Conservation (phyloP, 495 filamentous ascomycete species). For the Penicillium cosmopolitanum region DNA sequence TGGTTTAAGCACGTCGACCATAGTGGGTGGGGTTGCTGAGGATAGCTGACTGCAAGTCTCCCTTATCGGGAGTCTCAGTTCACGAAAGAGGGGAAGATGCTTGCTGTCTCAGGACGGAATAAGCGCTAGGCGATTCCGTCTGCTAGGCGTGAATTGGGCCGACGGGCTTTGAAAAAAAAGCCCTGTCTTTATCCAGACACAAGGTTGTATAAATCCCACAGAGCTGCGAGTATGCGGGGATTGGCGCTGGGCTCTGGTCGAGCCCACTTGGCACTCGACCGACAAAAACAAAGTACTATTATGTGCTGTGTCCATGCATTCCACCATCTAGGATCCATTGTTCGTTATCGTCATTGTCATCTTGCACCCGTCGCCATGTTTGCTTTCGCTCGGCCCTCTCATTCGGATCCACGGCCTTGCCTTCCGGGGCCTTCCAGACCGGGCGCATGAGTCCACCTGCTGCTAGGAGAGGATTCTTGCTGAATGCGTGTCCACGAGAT, state of each 20-base stretch:
- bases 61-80: neutral
- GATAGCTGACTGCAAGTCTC: neutral
- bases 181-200: neutral
- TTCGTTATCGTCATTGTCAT: constrained; percentile 89
- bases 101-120: neutral
- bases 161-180: neutral
- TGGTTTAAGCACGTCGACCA: neutral
- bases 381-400: constrained; percentile 49
- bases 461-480: constrained; percentile 77
- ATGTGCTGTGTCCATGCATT: constrained; percentile 55
- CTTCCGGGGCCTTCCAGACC: constrained; percentile 64
- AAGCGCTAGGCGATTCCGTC: neutral
- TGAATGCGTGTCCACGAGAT: constrained; percentile 65
- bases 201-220: neutral
- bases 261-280: neutral
- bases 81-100: neutral
- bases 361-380: constrained; percentile 88
- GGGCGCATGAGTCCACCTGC: constrained; percentile 75
- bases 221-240: too few species aligned
- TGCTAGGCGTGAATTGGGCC: neutral
- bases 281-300: constrained; percentile 2
- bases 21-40: neutral
- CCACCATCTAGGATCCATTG: constrained; percentile 90
- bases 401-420: constrained; percentile 43
- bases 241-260: neutral